Conservation (phyloP, 345 rosid genomes). For the Hypericum androsaemum region DNA sequence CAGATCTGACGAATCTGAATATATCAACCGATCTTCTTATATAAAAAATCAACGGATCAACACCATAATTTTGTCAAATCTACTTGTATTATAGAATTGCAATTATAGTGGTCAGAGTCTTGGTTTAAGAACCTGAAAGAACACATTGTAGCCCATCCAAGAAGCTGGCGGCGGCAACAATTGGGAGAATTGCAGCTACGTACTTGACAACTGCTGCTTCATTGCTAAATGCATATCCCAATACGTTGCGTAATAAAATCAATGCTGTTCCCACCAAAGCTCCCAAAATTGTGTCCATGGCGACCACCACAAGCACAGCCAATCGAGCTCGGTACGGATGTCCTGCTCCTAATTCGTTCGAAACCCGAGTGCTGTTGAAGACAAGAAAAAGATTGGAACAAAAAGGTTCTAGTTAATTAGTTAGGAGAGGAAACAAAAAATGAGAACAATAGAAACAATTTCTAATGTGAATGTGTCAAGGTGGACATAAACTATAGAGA, state of each 20-base stretch:
- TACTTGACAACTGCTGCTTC: slow-evolving; percentile 35
- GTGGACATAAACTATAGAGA: no score
- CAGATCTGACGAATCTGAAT: no score
- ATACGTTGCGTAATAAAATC: slow-evolving; percentile 29
- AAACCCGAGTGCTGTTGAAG: slow-evolving; percentile 47
- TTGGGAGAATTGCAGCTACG: slow-evolving; percentile 37
- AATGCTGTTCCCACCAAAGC: slow-evolving; percentile 26
- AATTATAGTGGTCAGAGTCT: no score
- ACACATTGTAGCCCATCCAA: slow-evolving; percentile 51
- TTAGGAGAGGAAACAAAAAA: no score
- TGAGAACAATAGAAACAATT: no score
- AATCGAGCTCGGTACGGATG: slow-evolving; percentile 32
- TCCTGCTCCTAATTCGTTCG: slow-evolving; percentile 65
- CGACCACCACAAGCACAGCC: slow-evolving; percentile 37
- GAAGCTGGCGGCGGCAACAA: slow-evolving; percentile 44
- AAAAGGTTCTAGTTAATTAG: no score
- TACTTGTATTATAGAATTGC: no score
- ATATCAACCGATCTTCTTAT: no score
- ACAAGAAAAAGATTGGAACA: no score
- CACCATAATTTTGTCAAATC: no score
- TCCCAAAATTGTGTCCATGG: slow-evolving; percentile 29
- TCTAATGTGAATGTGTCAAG: no score
- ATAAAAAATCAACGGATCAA: no score
- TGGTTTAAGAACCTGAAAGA: slow-evolving; percentile 40
- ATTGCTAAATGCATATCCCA: slow-evolving; percentile 49